Conservation (phyloP, 257 asterid species). For the Eucommia ulmoides region DNA sequence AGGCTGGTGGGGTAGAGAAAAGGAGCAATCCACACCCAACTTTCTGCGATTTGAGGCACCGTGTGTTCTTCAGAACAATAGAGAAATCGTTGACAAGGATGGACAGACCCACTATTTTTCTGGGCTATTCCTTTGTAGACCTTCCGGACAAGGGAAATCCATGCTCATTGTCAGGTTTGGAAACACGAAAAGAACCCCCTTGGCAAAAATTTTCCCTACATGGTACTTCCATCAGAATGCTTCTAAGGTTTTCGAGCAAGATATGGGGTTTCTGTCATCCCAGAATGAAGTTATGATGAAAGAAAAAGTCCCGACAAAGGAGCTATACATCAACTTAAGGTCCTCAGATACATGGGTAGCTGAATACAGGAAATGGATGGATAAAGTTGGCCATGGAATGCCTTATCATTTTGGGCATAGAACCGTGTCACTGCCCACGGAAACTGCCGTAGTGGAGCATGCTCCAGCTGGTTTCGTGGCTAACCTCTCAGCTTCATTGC, state of each 20-base stretch:
- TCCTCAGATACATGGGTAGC: constrained; percentile 85
- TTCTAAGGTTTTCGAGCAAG: constrained; percentile 88
- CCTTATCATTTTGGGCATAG: constrained; percentile 81
- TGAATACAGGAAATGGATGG: constrained; percentile 94
- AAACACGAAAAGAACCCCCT: constrained; percentile 37
- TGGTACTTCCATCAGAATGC: constrained; percentile 90
- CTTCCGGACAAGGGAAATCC: constrained; percentile 90
- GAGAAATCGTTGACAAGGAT: constrained; percentile 46
- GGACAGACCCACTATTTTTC: constrained; percentile 53
- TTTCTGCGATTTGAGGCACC: constrained; percentile 73
- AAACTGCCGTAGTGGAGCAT: constrained; percentile 79
- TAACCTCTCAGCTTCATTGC: constrained; percentile 68
- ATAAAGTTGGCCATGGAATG: constrained; percentile 90
- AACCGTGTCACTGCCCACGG: constrained; percentile 47
- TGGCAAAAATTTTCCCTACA: constrained; percentile 43
- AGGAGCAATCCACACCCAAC: constrained; percentile 34
- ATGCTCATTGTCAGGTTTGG: constrained; percentile 94
- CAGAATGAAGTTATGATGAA: constrained; percentile 79
- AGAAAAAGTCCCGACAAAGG: constrained; percentile 70
- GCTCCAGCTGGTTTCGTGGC: constrained; percentile 94
- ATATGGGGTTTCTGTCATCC: constrained; percentile 93
- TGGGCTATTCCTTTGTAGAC: constrained; percentile 76
- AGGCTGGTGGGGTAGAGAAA: constrained; percentile 75
- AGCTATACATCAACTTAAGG: constrained; percentile 55
- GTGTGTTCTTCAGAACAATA: constrained; percentile 67